phyloP scores from a whole-genome alignment of 139 green algal species.

The Desmodesmus armatus region DNA sequence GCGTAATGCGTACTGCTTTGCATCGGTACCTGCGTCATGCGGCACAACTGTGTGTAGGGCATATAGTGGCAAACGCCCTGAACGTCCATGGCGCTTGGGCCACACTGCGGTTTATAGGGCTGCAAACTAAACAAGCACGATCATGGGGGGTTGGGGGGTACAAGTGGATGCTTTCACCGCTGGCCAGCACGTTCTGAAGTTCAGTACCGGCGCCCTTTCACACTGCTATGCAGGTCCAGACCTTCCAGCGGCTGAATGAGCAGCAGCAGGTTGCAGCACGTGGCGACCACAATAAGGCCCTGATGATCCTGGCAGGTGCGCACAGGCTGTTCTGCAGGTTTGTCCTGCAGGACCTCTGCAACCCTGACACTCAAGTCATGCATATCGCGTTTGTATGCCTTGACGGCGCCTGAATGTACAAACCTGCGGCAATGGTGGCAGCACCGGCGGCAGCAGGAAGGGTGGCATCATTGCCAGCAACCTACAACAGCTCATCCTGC shows the following conservation, averaged over 20 bases:
- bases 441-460: neutral
- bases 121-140: neutral
- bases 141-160: neutral
- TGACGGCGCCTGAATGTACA: neutral
- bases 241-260: conserved; percentile 30
- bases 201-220: neutral
- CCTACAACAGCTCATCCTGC: no score
- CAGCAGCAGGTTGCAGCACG: conserved; percentile 34
- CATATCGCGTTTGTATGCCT: no score
- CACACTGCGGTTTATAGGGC: neutral
- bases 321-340: neutral
- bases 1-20: no score
- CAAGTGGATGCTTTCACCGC: no score
- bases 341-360: neutral
- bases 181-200: no score
- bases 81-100: neutral
- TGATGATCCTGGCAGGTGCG: conserved; percentile 44
- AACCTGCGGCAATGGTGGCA: neutral
- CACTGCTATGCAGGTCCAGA: neutral
- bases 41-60: neutral
- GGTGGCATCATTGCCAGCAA: neutral
- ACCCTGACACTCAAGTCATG: no score
- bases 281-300: neutral
- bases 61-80: neutral
- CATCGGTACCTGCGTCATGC: no score